A percentile compares a stretch with the other conserved stretches of the same genome.
phyloP scores from a whole-genome alignment of 805 yeast species.

The Kluyveromyces starmeri region DNA sequence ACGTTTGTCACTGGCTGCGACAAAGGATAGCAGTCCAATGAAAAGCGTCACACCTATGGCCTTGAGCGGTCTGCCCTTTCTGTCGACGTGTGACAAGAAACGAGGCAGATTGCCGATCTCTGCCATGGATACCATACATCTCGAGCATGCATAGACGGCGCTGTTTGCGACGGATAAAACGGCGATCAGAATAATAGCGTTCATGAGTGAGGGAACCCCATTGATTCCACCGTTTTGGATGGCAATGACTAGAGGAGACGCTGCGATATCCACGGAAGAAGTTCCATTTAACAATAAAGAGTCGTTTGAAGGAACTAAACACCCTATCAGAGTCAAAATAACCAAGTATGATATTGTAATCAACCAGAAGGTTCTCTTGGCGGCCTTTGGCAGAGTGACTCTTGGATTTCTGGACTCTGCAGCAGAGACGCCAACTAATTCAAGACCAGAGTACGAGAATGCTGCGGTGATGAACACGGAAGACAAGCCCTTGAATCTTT shows the following conservation, averaged over 20 bases:
- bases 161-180: constrained; percentile 69
- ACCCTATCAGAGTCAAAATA: constrained; percentile 48
- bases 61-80: constrained; percentile 67
- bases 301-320: constrained; percentile 57
- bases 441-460: constrained; percentile 69
- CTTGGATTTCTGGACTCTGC: constrained; percentile 70
- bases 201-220: constrained; percentile 62
- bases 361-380: constrained; percentile 80
- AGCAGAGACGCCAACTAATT: constrained; percentile 64
- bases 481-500: constrained; percentile 52
- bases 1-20: constrained; percentile 40
- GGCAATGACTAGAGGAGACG: constrained; percentile 71
- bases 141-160: constrained; percentile 59
- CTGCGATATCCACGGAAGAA: constrained; percentile 47
- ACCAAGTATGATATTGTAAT: constrained; percentile 61
- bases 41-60: constrained; percentile 47
- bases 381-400: constrained; percentile 58
- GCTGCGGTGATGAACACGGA: constrained; percentile 72
- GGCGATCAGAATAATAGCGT: constrained; percentile 60
- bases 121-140: constrained; percentile 60
- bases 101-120: constrained; percentile 57
- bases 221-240: constrained; percentile 55
- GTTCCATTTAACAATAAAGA: constrained; percentile 39
- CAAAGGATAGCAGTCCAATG: constrained; percentile 51
- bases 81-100: constrained; percentile 58